These are phyloP conservation scores for Aspergillus sclerotialis DNA, from an alignment of 2,329 filamentous ascomycete species.

Conservation along the genomic window DNA sequence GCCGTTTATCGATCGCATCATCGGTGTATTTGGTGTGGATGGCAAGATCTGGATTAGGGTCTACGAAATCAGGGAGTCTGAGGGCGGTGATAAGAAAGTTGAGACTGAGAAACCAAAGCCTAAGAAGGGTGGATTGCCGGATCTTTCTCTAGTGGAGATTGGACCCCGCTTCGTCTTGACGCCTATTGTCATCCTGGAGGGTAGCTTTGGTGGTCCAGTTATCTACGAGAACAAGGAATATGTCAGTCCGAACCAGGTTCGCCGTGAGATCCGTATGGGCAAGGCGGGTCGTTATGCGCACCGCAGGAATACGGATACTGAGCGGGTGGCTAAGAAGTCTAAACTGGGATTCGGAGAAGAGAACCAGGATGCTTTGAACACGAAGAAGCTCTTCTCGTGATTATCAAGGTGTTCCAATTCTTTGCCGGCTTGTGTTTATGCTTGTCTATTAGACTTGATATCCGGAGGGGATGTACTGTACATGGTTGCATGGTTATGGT, in stretches of 20 bases:
- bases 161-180: conserved; percentile 89
- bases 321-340: conserved; percentile 66
- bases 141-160: conserved; percentile 82
- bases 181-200: conserved; percentile 91
- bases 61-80: conserved; percentile 85
- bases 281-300: conserved; percentile 73
- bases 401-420: conserved; percentile 11
- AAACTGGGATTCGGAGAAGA: conserved; percentile 66
- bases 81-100: conserved; percentile 49
- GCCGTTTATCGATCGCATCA: conserved; percentile 92
- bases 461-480: conserved; percentile 28
- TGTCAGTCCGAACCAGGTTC: conserved; percentile 89
- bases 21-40: conserved; percentile 84
- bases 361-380: conserved; percentile 66
- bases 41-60: conserved; percentile 94
- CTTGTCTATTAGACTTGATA: conserved; percentile 23
- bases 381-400: conserved; percentile 61
- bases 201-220: conserved; percentile 88
- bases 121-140: conserved; percentile 55
- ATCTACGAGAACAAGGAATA: conserved; percentile 99
- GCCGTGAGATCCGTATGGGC: conserved; percentile 67
- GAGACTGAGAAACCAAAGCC: conserved; percentile 31
- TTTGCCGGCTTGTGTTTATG: conserved; percentile 8
- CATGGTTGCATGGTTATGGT: conserved; percentile 24
- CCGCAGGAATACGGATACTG: conserved; percentile 65